phyloP scores from a whole-genome alignment of 768 basidiomycete species.

The Phanerochaete carnosa region DNA sequence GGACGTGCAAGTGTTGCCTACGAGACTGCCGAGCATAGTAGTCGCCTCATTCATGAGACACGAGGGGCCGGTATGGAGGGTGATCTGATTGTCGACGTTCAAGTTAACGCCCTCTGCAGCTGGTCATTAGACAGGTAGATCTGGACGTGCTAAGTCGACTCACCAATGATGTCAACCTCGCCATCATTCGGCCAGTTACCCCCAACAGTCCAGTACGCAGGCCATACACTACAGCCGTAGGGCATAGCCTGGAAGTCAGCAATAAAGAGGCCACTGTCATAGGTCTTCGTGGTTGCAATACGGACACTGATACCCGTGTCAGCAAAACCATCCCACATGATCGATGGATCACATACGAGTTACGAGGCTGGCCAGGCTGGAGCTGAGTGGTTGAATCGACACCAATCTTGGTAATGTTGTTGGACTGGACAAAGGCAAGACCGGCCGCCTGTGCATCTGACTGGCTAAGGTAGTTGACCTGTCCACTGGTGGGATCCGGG shows the following conservation, averaged over 20 bases:
- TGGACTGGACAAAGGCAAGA: slow-evolving; percentile 59
- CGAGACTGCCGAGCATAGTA: slow-evolving; percentile 23
- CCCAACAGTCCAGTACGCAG: slow-evolving; percentile 50
- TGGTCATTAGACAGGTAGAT: neutral
- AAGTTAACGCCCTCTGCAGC: slow-evolving; percentile 41
- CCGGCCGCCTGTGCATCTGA: slow-evolving; percentile 45
- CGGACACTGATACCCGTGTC: slow-evolving; percentile 57
- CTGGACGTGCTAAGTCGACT: neutral
- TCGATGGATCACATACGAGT: slow-evolving; percentile 34
- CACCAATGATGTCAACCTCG: slow-evolving; percentile 29
- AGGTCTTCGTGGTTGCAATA: slow-evolving; percentile 60
- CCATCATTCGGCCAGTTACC: slow-evolving; percentile 25
- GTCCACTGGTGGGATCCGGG: slow-evolving; percentile 68
- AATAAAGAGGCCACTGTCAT: slow-evolving; percentile 68
- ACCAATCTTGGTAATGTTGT: slow-evolving; percentile 55
- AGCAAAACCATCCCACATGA: neutral
- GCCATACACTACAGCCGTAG: slow-evolving; percentile 62
- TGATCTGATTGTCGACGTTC: slow-evolving; percentile 38
- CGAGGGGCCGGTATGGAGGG: slow-evolving; percentile 36
- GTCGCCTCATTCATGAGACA: slow-evolving; percentile 30
- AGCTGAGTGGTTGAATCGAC: slow-evolving; percentile 57
- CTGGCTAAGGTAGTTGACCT: slow-evolving; percentile 55
- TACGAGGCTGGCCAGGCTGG: slow-evolving; percentile 49
- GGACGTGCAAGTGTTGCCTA: slow-evolving; percentile 30
- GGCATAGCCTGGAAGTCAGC: slow-evolving; percentile 72